Evolutionary conservation across 345 rosid genomes (phyloP).

Genomic region (Bruguiera gymnorhiza): DNA sequence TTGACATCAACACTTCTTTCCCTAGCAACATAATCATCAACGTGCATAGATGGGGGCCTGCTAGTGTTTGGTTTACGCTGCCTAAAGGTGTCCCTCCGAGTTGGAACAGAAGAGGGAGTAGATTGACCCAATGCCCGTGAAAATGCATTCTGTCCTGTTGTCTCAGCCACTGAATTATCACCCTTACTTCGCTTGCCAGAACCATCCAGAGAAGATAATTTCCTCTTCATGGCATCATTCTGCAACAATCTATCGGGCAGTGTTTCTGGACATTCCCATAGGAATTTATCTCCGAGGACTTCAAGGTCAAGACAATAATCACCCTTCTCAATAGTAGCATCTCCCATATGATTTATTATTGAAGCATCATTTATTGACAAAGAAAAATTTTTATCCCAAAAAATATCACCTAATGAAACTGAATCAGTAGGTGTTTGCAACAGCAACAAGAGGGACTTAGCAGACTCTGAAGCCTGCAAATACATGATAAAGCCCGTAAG

Average conservation of each 20-base stretch:
- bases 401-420: slow-evolving; percentile 43
- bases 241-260: slow-evolving; percentile 81
- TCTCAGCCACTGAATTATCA: slow-evolving; percentile 63
- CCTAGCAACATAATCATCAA: slow-evolving; percentile 97
- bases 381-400: slow-evolving; percentile 26
- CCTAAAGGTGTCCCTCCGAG: slow-evolving; percentile 82
- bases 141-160: slow-evolving; percentile 48
- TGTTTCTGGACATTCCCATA: slow-evolving; percentile 97
- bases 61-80: slow-evolving; percentile 96
- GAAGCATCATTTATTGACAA: slow-evolving; percentile 28
- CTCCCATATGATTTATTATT: slow-evolving; percentile 37
- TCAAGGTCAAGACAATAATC: slow-evolving; percentile 55
- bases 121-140: slow-evolving; percentile 66
- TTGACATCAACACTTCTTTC: slow-evolving; percentile 80
- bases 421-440: slow-evolving; percentile 54
- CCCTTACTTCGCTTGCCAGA: slow-evolving; percentile 67
- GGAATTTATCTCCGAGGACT: slow-evolving; percentile 66
- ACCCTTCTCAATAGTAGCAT: slow-evolving; percentile 35
- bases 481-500: slow-evolving; percentile 23
- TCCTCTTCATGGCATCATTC: slow-evolving; percentile 60
- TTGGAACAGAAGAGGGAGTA: slow-evolving; percentile 57
- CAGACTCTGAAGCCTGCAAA: slow-evolving; percentile 47
- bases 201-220: slow-evolving; percentile 62
- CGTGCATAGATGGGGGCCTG: slow-evolving; percentile 99
- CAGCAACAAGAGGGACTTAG: slow-evolving; percentile 46